phyloP scores from a whole-genome alignment of 345 rosid genomes.

The Camelina hispida region DNA sequence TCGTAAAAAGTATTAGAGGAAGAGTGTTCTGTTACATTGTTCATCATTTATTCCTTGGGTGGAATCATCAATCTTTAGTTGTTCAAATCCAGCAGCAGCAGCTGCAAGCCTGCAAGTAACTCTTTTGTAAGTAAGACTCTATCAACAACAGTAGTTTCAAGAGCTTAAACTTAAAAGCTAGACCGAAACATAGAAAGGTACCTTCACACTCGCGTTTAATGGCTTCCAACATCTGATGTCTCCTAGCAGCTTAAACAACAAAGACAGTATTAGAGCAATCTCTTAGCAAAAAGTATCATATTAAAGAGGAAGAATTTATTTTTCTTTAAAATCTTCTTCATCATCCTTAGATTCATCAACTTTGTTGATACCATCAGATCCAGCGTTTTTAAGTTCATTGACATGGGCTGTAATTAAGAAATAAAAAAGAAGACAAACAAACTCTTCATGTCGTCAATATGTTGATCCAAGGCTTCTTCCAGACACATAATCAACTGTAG shows the following conservation, averaged over 20 bases:
- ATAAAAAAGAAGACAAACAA: background rate
- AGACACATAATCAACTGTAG: background rate
- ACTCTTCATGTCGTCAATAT: background rate
- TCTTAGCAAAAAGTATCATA: background rate
- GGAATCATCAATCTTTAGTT: constrained; percentile 36
- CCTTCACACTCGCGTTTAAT: constrained; percentile 44
- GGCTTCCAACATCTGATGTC: constrained; percentile 34
- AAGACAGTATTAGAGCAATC: constrained; percentile 14
- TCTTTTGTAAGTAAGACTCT: constrained; percentile 27
- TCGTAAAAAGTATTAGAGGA: background rate
- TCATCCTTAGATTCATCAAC: constrained; percentile 37
- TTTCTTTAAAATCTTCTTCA: constrained; percentile 23
- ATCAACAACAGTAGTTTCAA: constrained; percentile 13
- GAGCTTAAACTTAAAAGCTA: constrained; percentile 12
- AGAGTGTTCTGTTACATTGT: constrained; percentile 22
- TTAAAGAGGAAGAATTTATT: background rate
- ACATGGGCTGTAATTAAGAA: constrained; percentile 36
- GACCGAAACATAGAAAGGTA: constrained; percentile 13
- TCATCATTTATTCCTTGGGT: constrained; percentile 39
- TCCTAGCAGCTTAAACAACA: constrained; percentile 36
- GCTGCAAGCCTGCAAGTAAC: constrained; percentile 33
- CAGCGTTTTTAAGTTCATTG: constrained; percentile 28
- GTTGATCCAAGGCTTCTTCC: constrained; percentile 15
- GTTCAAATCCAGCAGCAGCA: constrained; percentile 36
- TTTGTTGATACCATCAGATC: constrained; percentile 37